Evolutionary conservation across 2,329 filamentous ascomycete species (phyloP).

Genomic region (Emergomyces pasteurianus): DNA sequence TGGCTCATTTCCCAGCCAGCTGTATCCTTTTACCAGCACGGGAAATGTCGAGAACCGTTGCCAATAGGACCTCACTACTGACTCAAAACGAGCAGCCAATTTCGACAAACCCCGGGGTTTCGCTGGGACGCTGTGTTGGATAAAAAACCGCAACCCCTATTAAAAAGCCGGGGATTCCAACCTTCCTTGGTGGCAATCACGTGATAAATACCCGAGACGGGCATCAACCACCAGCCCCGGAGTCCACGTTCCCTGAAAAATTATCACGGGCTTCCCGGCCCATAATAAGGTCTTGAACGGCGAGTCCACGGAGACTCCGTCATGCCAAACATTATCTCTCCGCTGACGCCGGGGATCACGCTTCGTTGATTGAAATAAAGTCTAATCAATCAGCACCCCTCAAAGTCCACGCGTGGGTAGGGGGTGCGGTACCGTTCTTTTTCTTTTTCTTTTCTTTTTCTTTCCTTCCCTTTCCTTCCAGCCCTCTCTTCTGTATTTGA

Average conservation of each 20-base stretch:
- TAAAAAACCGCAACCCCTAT: background rate
- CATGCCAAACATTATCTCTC: background rate
- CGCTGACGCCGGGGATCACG: background rate
- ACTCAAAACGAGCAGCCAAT: background rate
- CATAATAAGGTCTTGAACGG: background rate
- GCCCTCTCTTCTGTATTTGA: background rate
- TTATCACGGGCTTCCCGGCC: background rate
- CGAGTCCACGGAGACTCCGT: background rate
- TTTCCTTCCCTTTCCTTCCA: too few species aligned
- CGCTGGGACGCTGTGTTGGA: background rate
- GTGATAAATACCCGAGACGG: too few species aligned
- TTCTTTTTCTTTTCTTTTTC: too few species aligned
- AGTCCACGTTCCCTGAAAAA: background rate
- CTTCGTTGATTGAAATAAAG: background rate
- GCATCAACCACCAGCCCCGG: too few species aligned
- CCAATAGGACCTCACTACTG: background rate
- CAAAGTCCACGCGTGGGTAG: background rate
- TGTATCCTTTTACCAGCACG: background rate
- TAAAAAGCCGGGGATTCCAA: too few species aligned
- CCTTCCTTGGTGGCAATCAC: background rate
- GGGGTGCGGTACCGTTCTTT: background rate
- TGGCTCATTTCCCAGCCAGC: background rate
- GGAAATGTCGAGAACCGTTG: background rate
- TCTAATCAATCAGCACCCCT: background rate
- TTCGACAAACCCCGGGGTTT: background rate